Base-by-base conservation (phyloP, 345 rosid species). In the Acer campestre region DNA sequence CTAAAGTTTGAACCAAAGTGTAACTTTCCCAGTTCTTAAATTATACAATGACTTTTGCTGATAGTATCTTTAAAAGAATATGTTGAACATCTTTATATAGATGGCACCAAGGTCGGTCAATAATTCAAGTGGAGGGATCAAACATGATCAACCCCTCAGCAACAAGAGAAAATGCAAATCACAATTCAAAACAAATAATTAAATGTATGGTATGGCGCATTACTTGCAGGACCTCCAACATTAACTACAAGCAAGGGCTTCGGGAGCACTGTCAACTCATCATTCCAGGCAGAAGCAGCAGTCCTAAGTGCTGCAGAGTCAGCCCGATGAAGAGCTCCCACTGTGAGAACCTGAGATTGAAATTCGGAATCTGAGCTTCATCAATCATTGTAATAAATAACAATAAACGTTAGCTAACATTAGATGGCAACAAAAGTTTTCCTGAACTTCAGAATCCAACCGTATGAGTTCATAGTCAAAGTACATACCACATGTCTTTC, bases 211-310 rank as follows among this genome's bases (percentile, higher is more conserved):
- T 51, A 83, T 67, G 18, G 74, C 80, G 51, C 49, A 81, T 83
- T 87, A 95, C 99, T 80, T 77, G 97, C 82, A 80, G 99, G 97
- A 62, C 99, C 97, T 81, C 99, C 99, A 81, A 95, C 82, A 80
- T 94, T 94, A 78, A 95, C 95, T 51, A 91, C 95, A 73, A 95
- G 91, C 80, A 95, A 90, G 25, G 99, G 99, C 82, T 86, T 95
- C 18, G 89, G 82, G 63, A 94, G 90, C 10, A 81, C 77, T 72
- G 91, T 89, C 75, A 35, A 35, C 38, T 35, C 6, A 35, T 35
- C 38, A 35, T 35, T 35, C 38, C 38, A 95, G 66, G 68, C 77
- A 79, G 84, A 84, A 76, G 92, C 88, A 80, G 97, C 97, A 79
- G 35, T 78, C 77, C 88, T 86, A 42, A 92, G 88, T 6, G 94